phyloP scores from a whole-genome alignment of 805 yeast species.

The Lachancea sp. region DNA sequence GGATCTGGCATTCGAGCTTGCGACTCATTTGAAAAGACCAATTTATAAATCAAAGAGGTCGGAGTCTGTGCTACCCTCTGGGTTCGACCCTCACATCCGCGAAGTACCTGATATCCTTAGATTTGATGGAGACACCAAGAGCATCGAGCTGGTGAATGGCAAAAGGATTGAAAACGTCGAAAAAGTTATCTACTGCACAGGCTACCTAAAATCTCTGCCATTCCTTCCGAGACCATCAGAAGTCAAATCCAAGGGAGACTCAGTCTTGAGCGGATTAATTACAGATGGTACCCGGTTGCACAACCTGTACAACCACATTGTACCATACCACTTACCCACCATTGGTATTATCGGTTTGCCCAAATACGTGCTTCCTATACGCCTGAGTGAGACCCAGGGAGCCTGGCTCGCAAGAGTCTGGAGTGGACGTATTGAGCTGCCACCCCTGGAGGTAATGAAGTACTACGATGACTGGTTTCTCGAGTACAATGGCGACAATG shows the following conservation, averaged over 20 bases:
- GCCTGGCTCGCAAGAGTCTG: slow-evolving; percentile 57
- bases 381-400: slow-evolving; percentile 55
- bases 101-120: slow-evolving; percentile 40
- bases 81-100: slow-evolving; percentile 36
- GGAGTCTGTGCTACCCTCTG: slow-evolving; percentile 38
- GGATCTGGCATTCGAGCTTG: slow-evolving; percentile 61
- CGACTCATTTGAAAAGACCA: slow-evolving; percentile 36
- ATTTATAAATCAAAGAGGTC: slow-evolving; percentile 48
- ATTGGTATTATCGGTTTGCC: slow-evolving; percentile 57
- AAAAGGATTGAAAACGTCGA: slow-evolving; percentile 43
- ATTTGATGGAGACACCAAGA: slow-evolving; percentile 35
- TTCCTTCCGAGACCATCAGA: slow-evolving; percentile 37
- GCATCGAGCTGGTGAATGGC: slow-evolving; percentile 47
- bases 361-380: slow-evolving; percentile 51
- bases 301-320: slow-evolving; percentile 51
- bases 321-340: slow-evolving; percentile 53
- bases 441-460: slow-evolving; percentile 43
- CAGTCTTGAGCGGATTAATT: slow-evolving; percentile 31
- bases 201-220: slow-evolving; percentile 63
- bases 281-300: slow-evolving; percentile 44
- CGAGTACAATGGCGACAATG: slow-evolving; percentile 41
- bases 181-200: slow-evolving; percentile 62
- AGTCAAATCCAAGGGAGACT: slow-evolving; percentile 10
- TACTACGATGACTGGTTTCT: slow-evolving; percentile 37
- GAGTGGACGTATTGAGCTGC: slow-evolving; percentile 48